These are phyloP conservation scores for Pistacia integerrima DNA, from an alignment of 345 rosid species.

Conservation along the genomic window DNA sequence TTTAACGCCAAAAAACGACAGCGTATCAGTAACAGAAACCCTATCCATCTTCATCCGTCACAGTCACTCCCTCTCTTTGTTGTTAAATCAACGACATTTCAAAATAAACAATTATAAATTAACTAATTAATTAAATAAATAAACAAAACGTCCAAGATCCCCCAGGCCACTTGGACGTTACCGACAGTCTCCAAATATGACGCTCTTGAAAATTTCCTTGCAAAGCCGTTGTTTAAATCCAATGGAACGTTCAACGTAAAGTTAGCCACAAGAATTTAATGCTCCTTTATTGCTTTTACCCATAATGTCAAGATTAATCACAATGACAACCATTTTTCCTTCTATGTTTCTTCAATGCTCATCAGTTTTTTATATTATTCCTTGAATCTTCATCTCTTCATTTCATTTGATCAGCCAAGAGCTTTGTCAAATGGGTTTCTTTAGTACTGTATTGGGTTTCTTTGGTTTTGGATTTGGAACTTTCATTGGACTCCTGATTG, in stretches of 20 bases:
- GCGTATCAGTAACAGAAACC: neutral
- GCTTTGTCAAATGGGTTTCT: slow-evolving; percentile 54
- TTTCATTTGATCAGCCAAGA: slow-evolving; percentile 22
- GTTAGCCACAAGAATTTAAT: slow-evolving; percentile 23
- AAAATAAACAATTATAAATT: neutral
- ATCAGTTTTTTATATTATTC: neutral
- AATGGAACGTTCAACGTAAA: slow-evolving; percentile 35
- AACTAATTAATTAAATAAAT: neutral
- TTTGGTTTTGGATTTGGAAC: slow-evolving; percentile 84
- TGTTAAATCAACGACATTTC: neutral
- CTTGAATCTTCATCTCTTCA: neutral
- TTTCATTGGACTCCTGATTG: slow-evolving; percentile 64
- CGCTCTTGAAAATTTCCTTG: slow-evolving; percentile 44
- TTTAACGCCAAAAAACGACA: neutral
- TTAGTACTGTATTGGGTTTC: slow-evolving; percentile 61
- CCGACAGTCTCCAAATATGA: slow-evolving; percentile 36
- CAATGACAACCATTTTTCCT: neutral
- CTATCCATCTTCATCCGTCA: neutral
- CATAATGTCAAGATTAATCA: slow-evolving; percentile 12
- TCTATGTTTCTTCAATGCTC: neutral
- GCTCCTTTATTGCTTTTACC: slow-evolving; percentile 24
- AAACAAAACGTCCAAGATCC: slow-evolving; percentile 7
- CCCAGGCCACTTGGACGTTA: slow-evolving; percentile 40
- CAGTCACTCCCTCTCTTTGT: neutral
- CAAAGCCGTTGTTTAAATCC: slow-evolving; percentile 31